Conservation (phyloP, 306 rosid genomes). For the Fragaria ananassa region DNA sequence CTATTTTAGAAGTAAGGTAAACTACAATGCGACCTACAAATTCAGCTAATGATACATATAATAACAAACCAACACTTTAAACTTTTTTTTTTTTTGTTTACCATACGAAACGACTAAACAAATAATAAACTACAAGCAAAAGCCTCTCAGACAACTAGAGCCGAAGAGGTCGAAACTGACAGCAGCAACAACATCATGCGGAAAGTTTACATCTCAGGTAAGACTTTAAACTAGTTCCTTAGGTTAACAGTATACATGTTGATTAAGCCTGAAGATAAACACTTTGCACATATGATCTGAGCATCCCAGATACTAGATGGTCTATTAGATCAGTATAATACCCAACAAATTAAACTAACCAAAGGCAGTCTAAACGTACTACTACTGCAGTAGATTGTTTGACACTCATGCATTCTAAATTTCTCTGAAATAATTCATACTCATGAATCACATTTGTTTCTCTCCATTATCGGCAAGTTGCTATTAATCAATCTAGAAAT, state of each 20-base stretch:
- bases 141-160: too few species aligned
- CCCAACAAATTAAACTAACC: neutral
- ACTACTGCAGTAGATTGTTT: too few species aligned
- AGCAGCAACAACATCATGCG: too few species aligned
- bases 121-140: too few species aligned
- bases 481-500: neutral
- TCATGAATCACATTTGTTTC: too few species aligned
- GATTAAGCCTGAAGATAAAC: neutral
- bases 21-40: neutral
- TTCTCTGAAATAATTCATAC: too few species aligned
- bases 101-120: too few species aligned
- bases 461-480: slow-evolving; percentile 4
- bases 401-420: too few species aligned
- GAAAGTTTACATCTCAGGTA: too few species aligned
- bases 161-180: too few species aligned
- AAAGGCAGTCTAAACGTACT: neutral
- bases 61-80: too few species aligned
- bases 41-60: neutral
- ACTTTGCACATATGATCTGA: neutral
- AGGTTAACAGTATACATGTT: neutral
- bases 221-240: neutral
- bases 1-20: neutral
- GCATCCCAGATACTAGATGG: neutral
- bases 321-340: neutral
- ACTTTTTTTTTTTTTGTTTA: too few species aligned